Conservation (phyloP, 768 basidiomycete genomes). For the Exidia glandulosa region DNA sequence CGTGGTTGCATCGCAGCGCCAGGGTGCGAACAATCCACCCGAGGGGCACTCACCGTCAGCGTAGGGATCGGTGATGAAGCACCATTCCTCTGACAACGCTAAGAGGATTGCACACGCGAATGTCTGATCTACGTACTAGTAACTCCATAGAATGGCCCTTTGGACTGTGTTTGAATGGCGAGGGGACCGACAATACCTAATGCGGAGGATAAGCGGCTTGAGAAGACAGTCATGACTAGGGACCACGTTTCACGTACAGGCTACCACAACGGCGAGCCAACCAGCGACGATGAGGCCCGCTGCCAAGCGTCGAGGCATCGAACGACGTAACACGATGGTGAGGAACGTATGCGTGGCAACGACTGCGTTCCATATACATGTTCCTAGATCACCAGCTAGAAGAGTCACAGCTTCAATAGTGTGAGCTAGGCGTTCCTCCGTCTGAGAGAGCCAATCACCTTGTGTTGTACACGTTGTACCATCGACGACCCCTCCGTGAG, state of each 20-base stretch:
- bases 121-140: background rate
- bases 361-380: background rate
- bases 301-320: background rate
- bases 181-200: background rate
- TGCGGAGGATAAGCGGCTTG: background rate
- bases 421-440: background rate
- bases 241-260: background rate
- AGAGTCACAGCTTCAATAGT: background rate
- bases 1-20: background rate
- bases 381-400: background rate
- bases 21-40: background rate
- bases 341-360: background rate
- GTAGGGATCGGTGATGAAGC: background rate
- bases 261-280: background rate
- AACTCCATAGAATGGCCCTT: background rate
- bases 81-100: background rate
- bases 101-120: background rate
- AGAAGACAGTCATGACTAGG: too few relatives aligned
- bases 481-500: conserved; percentile 3
- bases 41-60: background rate
- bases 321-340: background rate
- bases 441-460: conserved; percentile 1
- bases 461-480: conserved; percentile 4
- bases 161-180: background rate
- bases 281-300: background rate